These are phyloP conservation scores for Globomyces pollinis-pini DNA, from an alignment of 192 early-diverging fungal genomes.

Conservation along the genomic window DNA sequence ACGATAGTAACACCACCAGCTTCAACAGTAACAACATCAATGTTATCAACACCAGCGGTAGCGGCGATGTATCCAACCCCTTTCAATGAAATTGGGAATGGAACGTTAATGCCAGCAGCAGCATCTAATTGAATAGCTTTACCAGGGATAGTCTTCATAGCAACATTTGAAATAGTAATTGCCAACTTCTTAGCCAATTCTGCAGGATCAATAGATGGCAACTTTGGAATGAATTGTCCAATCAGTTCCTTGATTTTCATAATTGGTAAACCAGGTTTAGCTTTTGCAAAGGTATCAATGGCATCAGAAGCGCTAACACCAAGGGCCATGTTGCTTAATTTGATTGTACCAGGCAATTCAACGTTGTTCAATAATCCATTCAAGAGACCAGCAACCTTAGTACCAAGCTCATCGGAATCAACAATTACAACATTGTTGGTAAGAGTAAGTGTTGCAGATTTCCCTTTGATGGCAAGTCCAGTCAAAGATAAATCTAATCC, in stretches of 20 bases:
- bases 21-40: not conserved
- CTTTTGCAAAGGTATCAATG: constrained; percentile 13
- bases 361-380: constrained; percentile 4
- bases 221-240: not conserved
- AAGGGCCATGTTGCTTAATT: constrained; percentile 6
- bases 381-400: constrained; percentile 11
- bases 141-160: constrained; percentile 10
- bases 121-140: constrained; percentile 9
- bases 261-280: constrained; percentile 8
- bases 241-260: not conserved
- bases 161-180: constrained; percentile 4
- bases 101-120: constrained; percentile 6
- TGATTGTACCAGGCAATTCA: constrained; percentile 9
- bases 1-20: not conserved
- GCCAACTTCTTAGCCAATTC: constrained; percentile 13
- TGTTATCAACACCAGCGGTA: constrained; percentile 10
- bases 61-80: constrained; percentile 17
- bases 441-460: not conserved
- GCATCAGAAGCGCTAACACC: constrained; percentile 1
- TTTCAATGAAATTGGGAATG: constrained; percentile 13
- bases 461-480: not conserved
- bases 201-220: not conserved
- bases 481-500: not conserved
- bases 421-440: constrained; percentile 6
- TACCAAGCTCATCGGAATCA: constrained; percentile 10